These are phyloP conservation scores for Pezicula carpinea DNA, from an alignment of 2,329 filamentous ascomycete genomes.

Conservation along the genomic window DNA sequence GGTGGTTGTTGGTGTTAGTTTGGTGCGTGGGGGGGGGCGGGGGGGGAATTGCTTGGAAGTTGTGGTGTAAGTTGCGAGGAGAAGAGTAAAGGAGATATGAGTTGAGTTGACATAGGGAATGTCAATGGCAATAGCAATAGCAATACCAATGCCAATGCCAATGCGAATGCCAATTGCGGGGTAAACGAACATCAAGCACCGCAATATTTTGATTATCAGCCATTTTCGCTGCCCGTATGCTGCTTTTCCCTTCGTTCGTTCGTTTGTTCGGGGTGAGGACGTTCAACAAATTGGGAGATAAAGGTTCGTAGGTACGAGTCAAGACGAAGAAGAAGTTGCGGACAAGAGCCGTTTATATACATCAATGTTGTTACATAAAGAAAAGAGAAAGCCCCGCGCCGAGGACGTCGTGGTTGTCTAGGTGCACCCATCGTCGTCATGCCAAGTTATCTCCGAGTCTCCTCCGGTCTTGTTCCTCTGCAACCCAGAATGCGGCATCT, in stretches of 20 bases:
- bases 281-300: neutral
- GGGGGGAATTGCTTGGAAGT: too few relatives aligned
- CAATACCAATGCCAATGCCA: too few relatives aligned
- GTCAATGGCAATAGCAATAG: too few relatives aligned
- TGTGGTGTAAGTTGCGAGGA: too few relatives aligned
- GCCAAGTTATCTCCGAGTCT: neutral
- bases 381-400: neutral
- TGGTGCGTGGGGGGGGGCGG: neutral
- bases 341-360: too few relatives aligned
- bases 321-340: too few relatives aligned
- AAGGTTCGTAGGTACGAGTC: neutral
- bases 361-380: neutral
- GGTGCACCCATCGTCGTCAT: neutral
- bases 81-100: too few relatives aligned
- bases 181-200: slow-evolving; percentile 15
- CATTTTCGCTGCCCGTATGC: slow-evolving; percentile 11
- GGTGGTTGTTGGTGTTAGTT: neutral
- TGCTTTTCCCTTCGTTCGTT: neutral
- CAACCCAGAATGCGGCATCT: too few relatives aligned
- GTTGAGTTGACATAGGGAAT: too few relatives aligned
- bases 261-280: neutral
- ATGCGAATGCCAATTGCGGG: slow-evolving; percentile 11
- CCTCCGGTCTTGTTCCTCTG: neutral
- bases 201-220: slow-evolving; percentile 15
- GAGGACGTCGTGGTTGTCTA: neutral